Evolutionary conservation across 305 asterid genomes (phyloP), one percentile per base, ranked within the genome.

Genomic region (Lippia alba): DNA sequence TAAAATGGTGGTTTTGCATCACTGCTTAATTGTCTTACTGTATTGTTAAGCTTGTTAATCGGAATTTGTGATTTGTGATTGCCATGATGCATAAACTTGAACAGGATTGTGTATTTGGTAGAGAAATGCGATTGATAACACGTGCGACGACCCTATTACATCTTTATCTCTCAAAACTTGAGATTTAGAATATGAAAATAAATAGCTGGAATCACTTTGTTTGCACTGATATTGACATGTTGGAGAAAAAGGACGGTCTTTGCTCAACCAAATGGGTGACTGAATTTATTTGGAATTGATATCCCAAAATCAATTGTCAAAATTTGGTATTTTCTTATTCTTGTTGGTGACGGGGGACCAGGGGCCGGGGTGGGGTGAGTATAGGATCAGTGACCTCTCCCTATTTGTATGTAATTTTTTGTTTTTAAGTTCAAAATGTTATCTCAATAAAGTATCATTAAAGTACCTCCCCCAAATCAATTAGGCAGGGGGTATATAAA

Each of bases 201-300:
- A 36, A 59, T 7, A 59, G 48, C 30, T 50, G 60, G 41, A 15
- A 33, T 36, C 41, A 36, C 9, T 50, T 36, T 17, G 3, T 24
- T 51, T 50, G 14, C 19, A 0, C 36, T 41, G 46, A 54, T 61
- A 15, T 40, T 41, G 17, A 51, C 57, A 41, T 41, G 45, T 41
- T 56, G 14, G 10, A 18, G n/a, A 6, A 40, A 19, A 19, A 19
- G 34, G 69, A 8, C 6, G 56, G 41, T 6, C 9, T 39, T 16
- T 68, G 61, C 45, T 68, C 30, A 41, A 16, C 10, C 12, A 20
- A 49, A 56, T 39, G 33, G 67, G 46, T 30, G 73, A 16, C 62
- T 24, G 4, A 11, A 54, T 45, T 54, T 0, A 41, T n/a, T 46
- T 4, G 4, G 57, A 55, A 14, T 54, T 64, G 39, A 56, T 20